Evolutionary conservation across 1,139 yeast species (phyloP).

Genomic region (Debaryomyces nepalensis): DNA sequence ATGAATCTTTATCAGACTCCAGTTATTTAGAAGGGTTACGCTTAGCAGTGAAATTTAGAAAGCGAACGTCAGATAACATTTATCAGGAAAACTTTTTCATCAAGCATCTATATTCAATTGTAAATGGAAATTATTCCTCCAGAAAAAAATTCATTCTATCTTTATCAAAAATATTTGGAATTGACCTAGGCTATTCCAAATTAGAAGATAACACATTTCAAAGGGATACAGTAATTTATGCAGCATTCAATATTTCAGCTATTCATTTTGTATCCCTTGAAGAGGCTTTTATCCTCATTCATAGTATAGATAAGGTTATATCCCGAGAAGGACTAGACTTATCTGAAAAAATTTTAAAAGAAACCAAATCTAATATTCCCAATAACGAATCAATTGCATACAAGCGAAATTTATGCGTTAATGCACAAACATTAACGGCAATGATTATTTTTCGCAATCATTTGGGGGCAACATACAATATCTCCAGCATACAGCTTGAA

Average conservation of each 20-base stretch:
- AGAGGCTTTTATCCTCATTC: constrained; percentile 34
- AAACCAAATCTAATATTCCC: constrained; percentile 3
- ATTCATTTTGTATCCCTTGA: constrained; percentile 44
- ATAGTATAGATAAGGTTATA: constrained; percentile 22
- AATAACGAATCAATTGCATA: constrained; percentile 1
- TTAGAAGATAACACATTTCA: constrained; percentile 22
- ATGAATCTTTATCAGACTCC: constrained; percentile 71
- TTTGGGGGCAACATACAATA: constrained; percentile 27
- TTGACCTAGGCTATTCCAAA: constrained; percentile 19
- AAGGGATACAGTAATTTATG: constrained; percentile 38
- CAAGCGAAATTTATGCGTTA: constrained; percentile 16
- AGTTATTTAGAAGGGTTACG: constrained; percentile 69
- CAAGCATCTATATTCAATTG: constrained; percentile 43
- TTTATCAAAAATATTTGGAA: constrained; percentile 28
- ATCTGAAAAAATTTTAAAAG: constrained; percentile 22
- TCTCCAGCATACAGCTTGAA: constrained; percentile 27
- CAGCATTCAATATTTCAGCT: constrained; percentile 41
- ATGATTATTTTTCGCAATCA: constrained; percentile 28
- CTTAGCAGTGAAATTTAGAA: constrained; percentile 53
- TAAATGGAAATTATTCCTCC: constrained; percentile 47
- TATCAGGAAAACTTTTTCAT: constrained; percentile 28
- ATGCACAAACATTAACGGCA: constrained; percentile 29
- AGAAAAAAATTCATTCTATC: constrained; percentile 50
- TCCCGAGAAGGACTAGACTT: constrained; percentile 41
- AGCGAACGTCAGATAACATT: constrained; percentile 26